Base-by-base conservation (phyloP, 805 yeast genomes). In the Lachancea meyersii region DNA sequence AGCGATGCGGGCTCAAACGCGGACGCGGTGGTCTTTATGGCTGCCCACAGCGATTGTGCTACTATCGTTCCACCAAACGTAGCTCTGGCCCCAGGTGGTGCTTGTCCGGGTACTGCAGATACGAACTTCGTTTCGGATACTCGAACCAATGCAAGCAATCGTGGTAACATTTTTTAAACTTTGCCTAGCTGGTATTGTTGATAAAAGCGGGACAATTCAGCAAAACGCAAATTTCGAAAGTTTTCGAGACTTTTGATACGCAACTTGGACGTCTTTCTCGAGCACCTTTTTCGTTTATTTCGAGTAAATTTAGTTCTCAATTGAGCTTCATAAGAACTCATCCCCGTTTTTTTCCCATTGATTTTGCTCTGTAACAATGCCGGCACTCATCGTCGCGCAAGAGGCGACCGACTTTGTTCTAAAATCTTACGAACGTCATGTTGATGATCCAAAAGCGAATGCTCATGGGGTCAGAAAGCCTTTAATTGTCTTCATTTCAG, bases 41-140 rank as follows among this genome's bases (percentile, higher is more conserved):
- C 79, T 5, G 85, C 86, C 45, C 73, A 58, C 3, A 81, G 60
- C 2, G 86, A 67, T 51, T 82, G 88, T 0, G 85, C 84, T 14
- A 79, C 77, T 33, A 77, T 63, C 16, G 80, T 77, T 8, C 89
- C 88, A 2, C 88, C 88, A 63, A 80, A 82, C 0, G 81, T 76
- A 1, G 86, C 86, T 34, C 81, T 64, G 2, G 84, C 82, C 0
- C 76, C 73, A 5, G 64, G 66, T 2, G 79, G 79, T 3, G 75
- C 68, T 3, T 41, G 44, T 5, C 61, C 58, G 11, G 48, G 41
- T 36, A 48, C 32, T 18, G 43, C 46, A 3, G 63, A 56, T 8
- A 52, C 47, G 42, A 57, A 61, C 30, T 51, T 46, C 11, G 51
- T 44, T 3, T 46, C 38, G 1, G 57, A 47, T 3, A 54, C 27